Evolutionary conservation across 1,139 yeast species (phyloP).

Genomic region (Debaryomyces singareniensis): DNA sequence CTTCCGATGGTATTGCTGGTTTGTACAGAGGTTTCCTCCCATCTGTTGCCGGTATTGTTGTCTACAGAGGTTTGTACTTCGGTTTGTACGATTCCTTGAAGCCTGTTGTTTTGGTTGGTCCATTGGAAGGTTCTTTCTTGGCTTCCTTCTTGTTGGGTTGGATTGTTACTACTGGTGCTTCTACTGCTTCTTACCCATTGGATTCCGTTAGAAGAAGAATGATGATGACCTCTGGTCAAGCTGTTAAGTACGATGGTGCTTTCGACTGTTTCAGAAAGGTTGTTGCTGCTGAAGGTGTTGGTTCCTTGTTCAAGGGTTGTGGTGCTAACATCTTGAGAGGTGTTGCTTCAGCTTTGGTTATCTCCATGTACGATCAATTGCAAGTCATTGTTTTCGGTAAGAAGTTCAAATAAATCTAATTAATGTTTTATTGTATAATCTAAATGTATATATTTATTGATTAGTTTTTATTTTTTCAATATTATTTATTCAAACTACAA

Average conservation of each 20-base stretch:
- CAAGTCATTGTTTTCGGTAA: constrained; percentile 46
- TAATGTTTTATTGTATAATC: constrained; percentile 5
- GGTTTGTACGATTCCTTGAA: constrained; percentile 50
- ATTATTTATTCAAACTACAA: background rate
- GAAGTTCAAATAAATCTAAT: constrained; percentile 30
- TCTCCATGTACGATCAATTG: constrained; percentile 48
- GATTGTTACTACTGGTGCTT: constrained; percentile 51
- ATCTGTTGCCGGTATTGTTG: constrained; percentile 47
- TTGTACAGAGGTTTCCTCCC: constrained; percentile 56
- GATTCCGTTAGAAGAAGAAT: constrained; percentile 52
- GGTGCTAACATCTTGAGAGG: constrained; percentile 55
- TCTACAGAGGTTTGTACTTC: constrained; percentile 52
- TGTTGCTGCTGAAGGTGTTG: constrained; percentile 48
- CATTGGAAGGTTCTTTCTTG: constrained; percentile 49
- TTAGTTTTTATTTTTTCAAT: constrained; percentile 3
- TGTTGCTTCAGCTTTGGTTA: constrained; percentile 54
- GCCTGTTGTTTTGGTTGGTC: constrained; percentile 51
- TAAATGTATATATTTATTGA: constrained; percentile 7
- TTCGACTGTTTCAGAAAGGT: constrained; percentile 43
- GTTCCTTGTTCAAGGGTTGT: constrained; percentile 49
- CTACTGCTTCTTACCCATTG: constrained; percentile 51
- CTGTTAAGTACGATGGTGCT: constrained; percentile 48
- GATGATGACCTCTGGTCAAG: constrained; percentile 55
- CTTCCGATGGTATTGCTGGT: constrained; percentile 52
- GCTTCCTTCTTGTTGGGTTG: constrained; percentile 52